phyloP scores from a whole-genome alignment of 208 protist species.

The Trypanosoma scelopori region DNA sequence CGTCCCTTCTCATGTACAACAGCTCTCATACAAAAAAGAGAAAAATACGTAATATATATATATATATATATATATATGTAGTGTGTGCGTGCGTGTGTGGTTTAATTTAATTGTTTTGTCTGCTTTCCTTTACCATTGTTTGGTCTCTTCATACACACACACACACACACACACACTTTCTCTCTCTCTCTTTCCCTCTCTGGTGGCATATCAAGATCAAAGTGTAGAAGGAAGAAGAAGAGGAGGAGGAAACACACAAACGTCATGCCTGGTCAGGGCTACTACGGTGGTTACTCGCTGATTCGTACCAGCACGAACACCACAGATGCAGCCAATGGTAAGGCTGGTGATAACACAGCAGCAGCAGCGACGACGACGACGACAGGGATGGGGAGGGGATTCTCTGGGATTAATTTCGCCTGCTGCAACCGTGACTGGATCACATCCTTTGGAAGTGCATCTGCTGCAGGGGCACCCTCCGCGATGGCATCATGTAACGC shows the following conservation, averaged over 20 bases:
- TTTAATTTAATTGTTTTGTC: constrained; percentile 17
- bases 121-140: background rate
- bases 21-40: background rate
- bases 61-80: too few species aligned
- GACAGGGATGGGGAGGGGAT: constrained; percentile 16
- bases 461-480: constrained; percentile 9
- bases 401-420: constrained; percentile 45
- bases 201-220: constrained; percentile 1
- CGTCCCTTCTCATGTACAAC: background rate
- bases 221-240: constrained; percentile 16
- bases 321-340: background rate
- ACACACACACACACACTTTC: too few species aligned
- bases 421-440: constrained; percentile 64
- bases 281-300: constrained; percentile 25
- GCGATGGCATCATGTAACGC: constrained; percentile 7
- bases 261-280: constrained; percentile 11
- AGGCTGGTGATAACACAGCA: constrained; percentile 6
- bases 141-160: too few species aligned
- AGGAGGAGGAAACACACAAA: background rate
- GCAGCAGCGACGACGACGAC: background rate
- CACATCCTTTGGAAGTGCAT: constrained; percentile 37
- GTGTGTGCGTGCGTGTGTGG: too few species aligned
- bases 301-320: constrained; percentile 14
- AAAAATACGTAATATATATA: too few species aligned
- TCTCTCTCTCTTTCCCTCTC: too few species aligned